Conservation (phyloP, 176 grass and related monocot species). For the Musa schizocarpa region DNA sequence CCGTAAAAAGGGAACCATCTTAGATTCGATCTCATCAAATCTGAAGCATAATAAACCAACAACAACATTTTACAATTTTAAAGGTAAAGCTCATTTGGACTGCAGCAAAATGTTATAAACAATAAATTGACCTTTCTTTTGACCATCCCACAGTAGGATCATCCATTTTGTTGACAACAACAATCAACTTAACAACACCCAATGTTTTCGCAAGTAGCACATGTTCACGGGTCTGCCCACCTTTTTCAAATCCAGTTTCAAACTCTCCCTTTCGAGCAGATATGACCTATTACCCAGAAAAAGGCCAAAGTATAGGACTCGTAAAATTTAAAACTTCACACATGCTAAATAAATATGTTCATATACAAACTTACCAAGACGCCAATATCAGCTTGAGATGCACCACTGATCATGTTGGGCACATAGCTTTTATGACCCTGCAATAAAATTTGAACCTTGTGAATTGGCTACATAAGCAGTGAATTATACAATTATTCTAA, state of each 20-base stretch:
- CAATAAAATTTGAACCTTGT: slow-evolving; percentile 4
- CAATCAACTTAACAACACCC: slow-evolving; percentile 69
- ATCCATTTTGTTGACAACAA: slow-evolving; percentile 91
- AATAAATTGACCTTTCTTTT: slow-evolving; percentile 52
- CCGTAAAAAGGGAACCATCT: slow-evolving; percentile 77
- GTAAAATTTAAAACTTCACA: neutral
- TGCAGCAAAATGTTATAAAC: neutral
- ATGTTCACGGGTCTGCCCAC: slow-evolving; percentile 78
- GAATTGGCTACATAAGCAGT: neutral
- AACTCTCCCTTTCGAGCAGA: slow-evolving; percentile 93
- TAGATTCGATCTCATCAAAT: slow-evolving; percentile 86
- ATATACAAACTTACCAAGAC: slow-evolving; percentile 58
- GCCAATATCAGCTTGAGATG: slow-evolving; percentile 97
- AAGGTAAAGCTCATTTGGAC: slow-evolving; percentile 7
- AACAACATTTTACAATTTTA: neutral
- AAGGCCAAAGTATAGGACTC: neutral
- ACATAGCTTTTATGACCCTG: slow-evolving; percentile 99
- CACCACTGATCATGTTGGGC: slow-evolving; percentile 93
- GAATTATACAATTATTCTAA: neutral
- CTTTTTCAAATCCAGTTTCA: slow-evolving; percentile 83
- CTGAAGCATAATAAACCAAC: slow-evolving; percentile 30
- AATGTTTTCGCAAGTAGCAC: slow-evolving; percentile 83
- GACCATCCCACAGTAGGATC: slow-evolving; percentile 73
- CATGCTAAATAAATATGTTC: slow-evolving; percentile 5
- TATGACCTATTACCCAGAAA: slow-evolving; percentile 47